These are phyloP conservation scores for Leucocoprinus sp. DNA, from an alignment of 768 basidiomycete species.

Conservation along the genomic window DNA sequence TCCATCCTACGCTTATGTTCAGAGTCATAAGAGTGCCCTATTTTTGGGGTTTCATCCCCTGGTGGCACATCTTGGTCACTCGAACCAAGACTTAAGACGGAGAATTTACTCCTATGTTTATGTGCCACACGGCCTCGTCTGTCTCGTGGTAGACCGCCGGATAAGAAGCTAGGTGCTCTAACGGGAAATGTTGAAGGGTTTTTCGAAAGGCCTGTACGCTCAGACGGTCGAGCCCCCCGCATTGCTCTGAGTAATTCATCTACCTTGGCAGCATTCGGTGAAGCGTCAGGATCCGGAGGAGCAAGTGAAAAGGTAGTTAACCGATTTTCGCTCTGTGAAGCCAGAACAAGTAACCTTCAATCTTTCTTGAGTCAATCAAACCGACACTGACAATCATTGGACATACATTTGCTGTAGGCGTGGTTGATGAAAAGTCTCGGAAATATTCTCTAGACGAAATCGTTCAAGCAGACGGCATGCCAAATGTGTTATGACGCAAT, in stretches of 20 bases:
- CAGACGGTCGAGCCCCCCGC: conserved; percentile 41
- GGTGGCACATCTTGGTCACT: conserved; percentile 32
- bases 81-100: conserved; percentile 22
- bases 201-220: conserved; percentile 23
- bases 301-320: conserved; percentile 55
- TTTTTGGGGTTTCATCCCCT: conserved; percentile 49
- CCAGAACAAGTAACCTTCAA: conserved; percentile 63
- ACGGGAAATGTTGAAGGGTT: conserved; percentile 18
- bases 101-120: conserved; percentile 29
- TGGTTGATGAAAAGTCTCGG: conserved; percentile 56
- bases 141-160: conserved; percentile 68
- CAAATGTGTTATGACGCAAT: conserved; percentile 67
- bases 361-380: conserved; percentile 5
- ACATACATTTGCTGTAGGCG: conserved; percentile 76
- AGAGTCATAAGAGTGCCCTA: conserved; percentile 20
- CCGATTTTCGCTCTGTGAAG: conserved; percentile 58
- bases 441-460: conserved; percentile 43
- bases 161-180: conserved; percentile 61
- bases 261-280: conserved; percentile 60
- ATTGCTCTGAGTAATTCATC: conserved; percentile 57
- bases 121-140: conserved; percentile 68
- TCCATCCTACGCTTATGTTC: conserved; percentile 31
- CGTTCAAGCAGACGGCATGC: conserved; percentile 46
- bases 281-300: conserved; percentile 44
- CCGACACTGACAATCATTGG: not conserved